Evolutionary conservation across 179 eudicot genomes (phyloP), one percentile per base, ranked within the genome.

Genomic region (Silene vulgaris): DNA sequence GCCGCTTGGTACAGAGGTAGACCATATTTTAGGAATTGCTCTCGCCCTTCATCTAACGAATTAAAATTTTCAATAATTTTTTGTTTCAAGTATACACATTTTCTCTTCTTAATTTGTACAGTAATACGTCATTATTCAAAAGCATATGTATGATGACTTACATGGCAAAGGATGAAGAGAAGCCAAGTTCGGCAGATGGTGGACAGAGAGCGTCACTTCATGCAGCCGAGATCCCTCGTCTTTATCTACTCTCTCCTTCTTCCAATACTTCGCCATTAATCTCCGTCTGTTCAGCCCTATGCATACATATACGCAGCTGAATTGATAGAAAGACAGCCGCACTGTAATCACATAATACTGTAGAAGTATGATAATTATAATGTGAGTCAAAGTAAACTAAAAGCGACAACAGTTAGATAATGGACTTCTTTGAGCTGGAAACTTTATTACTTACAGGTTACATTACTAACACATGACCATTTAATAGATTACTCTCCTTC

Each of bases 1-100:
- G 79, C 74, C 13, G 79, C 74, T 76, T 76, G 28, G 74, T 76
- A 76, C 3, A 76, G 79, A 60, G 79, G 74, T 56, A 76, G 12
- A 0, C 79, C 79, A 9, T 32, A 76, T 17, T 59, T 69, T 14
- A 76, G 23, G 14, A 76, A 76, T 4, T 57, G 23, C 0, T 40
- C 45, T 69, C 74, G 69, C n/a, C 40, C 40, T 28, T 65, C 69
- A 28, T 65, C 40, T 65, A 65, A 7, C 5, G 19, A 65, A 26
- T 16, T 0, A 26, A 23, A 8, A 63, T 23, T 63, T 21, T 63
- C 67, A 21, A 61, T 11, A 8, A 40, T 5, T 40, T 40, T 40
- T 8, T 23, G 26, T 23, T 9, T 40, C 12, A 40, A 40, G 48
- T 40, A 35, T 23, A 23, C 26, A 23, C 26, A 23, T 23, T 23